Base-by-base conservation (phyloP, 2,329 filamentous ascomycete species). In the Colletotrichum euphorbiae region DNA sequence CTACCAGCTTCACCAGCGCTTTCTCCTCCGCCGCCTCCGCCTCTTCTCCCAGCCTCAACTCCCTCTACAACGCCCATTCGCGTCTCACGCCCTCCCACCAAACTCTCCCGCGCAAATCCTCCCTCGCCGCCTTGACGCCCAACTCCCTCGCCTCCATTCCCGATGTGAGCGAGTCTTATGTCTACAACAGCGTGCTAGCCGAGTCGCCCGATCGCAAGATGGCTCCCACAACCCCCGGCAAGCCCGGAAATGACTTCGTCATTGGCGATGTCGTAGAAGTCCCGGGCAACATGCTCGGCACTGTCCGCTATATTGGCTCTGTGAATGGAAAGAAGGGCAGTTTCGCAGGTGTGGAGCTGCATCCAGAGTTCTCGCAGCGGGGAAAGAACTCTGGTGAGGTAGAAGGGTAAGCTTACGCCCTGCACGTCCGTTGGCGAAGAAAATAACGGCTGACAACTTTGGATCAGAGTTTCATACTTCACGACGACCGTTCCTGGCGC, bases 311-410 rank as follows among this genome's bases (percentile, higher is more conserved):
- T 77, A 84, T 98, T 70, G 96, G 96, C 50, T 84, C 85, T 43
- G 95, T 99, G 45, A 88, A 90, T 73, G 94, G 94, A 71, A 98
- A 97, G 83, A 93, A 92, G 73, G 96, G 96, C 57, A 87, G 88
- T 19, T 99, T 99, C 83, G 94, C 93, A 36, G 96, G 96, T 51
- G 93, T 99, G 40, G 96, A 99, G 80, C 85, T 99, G 71, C 89
- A 91, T 74, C 83, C 88, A 60, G 92, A 97, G 72, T 97, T 91
- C 82, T 92, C 94, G 38, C 80, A 85, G 58, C 89, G 91, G 76
- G 96, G 96, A 38, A 99, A 99, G 84, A 99, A 99, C 77, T 97
- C 88, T 75, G 96, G 96, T 71, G 94, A 97, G 78, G 96, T 98
- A 62, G 95, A 98, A 73, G 96, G 95, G 93, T 95, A 85, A 80